Evolutionary conservation across 1,284 basidiomycete species (phyloP).

Genomic region (Leucoagaricus sp.): DNA sequence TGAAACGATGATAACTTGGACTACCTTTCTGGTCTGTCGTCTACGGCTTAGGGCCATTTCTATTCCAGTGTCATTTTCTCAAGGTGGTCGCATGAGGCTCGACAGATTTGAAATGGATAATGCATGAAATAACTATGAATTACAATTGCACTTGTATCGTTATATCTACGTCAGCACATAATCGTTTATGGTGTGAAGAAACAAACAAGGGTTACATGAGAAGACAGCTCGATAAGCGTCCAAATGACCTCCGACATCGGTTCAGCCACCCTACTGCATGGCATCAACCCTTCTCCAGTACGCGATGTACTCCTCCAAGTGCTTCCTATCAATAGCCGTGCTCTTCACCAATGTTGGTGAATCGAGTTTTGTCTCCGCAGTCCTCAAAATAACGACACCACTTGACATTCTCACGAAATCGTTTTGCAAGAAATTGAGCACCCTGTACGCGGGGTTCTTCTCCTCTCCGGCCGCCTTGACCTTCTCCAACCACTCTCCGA

Average conservation of each 20-base stretch:
- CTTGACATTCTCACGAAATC: conserved; percentile 36
- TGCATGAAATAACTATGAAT: too few relatives aligned
- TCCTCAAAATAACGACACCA: conserved; percentile 33
- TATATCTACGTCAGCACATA: too few relatives aligned
- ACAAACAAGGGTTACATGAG: too few relatives aligned
- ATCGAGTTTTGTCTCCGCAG: conserved; percentile 24
- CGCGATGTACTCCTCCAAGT: conserved; percentile 31
- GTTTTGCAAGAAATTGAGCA: conserved; percentile 35
- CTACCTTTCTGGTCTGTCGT: too few relatives aligned
- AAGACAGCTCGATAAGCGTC: neutral
- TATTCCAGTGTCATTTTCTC: too few relatives aligned
- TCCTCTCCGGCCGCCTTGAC: conserved; percentile 26
- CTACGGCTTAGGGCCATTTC: neutral
- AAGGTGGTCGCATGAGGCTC: too few relatives aligned
- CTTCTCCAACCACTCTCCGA: conserved; percentile 31
- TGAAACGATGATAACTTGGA: too few relatives aligned
- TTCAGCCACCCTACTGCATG: conserved; percentile 1
- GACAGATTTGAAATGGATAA: too few relatives aligned
- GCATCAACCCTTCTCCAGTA: conserved; percentile 29
- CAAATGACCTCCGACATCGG: neutral
- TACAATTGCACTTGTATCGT: too few relatives aligned
- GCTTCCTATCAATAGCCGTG: conserved; percentile 27
- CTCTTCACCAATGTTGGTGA: conserved; percentile 32
- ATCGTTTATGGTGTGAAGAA: neutral
- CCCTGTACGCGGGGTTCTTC: conserved; percentile 30